These are phyloP conservation scores for Monosporascus sp. DNA, from an alignment of 2,329 filamentous ascomycete species.

Conservation along the genomic window DNA sequence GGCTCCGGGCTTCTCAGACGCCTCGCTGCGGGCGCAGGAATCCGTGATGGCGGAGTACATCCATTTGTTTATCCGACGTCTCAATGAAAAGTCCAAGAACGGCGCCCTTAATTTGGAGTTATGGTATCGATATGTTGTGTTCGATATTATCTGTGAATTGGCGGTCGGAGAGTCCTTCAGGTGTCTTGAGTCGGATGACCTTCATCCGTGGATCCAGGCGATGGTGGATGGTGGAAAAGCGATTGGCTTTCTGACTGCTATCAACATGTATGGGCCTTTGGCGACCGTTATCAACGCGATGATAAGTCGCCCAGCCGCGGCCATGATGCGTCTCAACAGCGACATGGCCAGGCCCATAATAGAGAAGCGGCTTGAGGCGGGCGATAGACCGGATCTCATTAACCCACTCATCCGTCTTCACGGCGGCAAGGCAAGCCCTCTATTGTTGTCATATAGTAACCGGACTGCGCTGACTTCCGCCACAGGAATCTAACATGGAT, in stretches of 20 bases:
- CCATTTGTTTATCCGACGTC: conserved; percentile 17
- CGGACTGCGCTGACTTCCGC: not conserved
- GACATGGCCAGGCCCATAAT: conserved; percentile 3
- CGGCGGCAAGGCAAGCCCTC: not conserved
- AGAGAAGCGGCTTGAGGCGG: conserved; percentile 2
- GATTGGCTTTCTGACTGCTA: conserved; percentile 2
- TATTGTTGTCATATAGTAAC: not conserved
- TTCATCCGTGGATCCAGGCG: conserved; percentile 8
- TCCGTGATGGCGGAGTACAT: conserved; percentile 24
- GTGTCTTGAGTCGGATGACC: not conserved
- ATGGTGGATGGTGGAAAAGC: conserved; percentile 1
- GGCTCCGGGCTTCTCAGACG: conserved; percentile 27
- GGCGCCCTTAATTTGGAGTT: not conserved
- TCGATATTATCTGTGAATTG: conserved; percentile 5
- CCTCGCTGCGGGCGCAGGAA: conserved; percentile 29
- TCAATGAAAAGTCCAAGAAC: conserved; percentile 12
- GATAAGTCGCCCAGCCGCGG: not conserved
- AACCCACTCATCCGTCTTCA: conserved; percentile 6
- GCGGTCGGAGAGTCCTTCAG: conserved; percentile 1
- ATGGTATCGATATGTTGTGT: conserved; percentile 3
- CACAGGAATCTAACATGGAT: not conserved
- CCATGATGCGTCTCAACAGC: not conserved
- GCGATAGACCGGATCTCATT: conserved; percentile 5
- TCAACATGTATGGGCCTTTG: conserved; percentile 6
- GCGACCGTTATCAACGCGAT: conserved; percentile 1